Evolutionary conservation across 73 alveolate genomes (phyloP), one percentile per base, ranked within the genome.

Genomic region (Tetrahymena borealis): DNA sequence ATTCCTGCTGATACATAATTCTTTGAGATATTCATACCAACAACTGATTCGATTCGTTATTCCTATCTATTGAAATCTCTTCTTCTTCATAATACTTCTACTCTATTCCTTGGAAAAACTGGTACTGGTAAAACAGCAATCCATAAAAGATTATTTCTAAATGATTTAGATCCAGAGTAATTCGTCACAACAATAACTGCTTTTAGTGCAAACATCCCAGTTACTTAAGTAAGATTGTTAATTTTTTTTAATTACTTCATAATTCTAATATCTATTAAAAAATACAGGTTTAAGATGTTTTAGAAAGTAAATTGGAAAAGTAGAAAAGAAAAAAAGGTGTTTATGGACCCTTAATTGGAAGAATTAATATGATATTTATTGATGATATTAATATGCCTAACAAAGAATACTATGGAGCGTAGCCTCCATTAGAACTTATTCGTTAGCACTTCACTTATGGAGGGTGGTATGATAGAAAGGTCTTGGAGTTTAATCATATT

Each of bases 381-480:
- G 99, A 98, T 96, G 99, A 98, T 94, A 95, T 98, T 40, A 98
- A 98, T 94, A 98, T 98, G 99, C 99, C 99, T 15, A 96, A 95
- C 91, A 97, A 98, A 94, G 99, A 98, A 94, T 98, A 98, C 39
- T 98, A 97, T 90, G 99, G 99, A 12, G 99, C 99, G 12, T 97
- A 98, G 91, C 99, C 99, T 39, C 99, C 99, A 3, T 94, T 98
- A 78, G 99, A 98, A 94, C 91, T 98, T 90, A 94, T 98, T 35
- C 94, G 99, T 78, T 97, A 97, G 96, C 96, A 99, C 98, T 79
- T 98, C 90, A 99, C 97, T 78, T 97, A 97, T 90, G 79, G 94
- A 90, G 99, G 99, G 39, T 98, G 99, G 99, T 98, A 98, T 94
- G 99, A 98, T 96, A 96, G 98, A 92, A 97, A 97, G 91, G 94